phyloP scores from a whole-genome alignment of 805 yeast species.

The Schwanniomyces yamadae region DNA sequence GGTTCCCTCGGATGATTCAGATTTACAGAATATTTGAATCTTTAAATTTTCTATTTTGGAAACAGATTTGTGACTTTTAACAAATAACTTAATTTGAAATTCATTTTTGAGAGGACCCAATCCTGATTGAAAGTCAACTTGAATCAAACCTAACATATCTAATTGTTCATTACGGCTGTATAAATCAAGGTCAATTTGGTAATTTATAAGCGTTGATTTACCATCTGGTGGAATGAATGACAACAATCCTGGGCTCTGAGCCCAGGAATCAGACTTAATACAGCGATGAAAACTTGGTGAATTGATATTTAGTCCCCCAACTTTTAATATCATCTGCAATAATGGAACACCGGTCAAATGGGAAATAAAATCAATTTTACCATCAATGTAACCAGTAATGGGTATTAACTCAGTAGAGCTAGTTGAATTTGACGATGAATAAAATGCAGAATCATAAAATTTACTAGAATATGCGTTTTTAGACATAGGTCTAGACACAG shows the following conservation, averaged over 20 bases:
- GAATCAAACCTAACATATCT: constrained; percentile 50
- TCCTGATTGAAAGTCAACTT: constrained; percentile 52
- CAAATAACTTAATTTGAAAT: constrained; percentile 58
- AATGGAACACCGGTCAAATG: constrained; percentile 79
- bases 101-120: constrained; percentile 54
- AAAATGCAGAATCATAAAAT: constrained; percentile 30
- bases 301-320: constrained; percentile 46
- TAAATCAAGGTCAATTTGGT: constrained; percentile 53
- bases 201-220: constrained; percentile 57
- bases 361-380: constrained; percentile 61
- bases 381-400: constrained; percentile 55
- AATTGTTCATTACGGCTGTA: constrained; percentile 11
- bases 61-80: constrained; percentile 32
- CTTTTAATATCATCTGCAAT: constrained; percentile 54
- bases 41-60: constrained; percentile 31
- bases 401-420: constrained; percentile 32
- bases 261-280: constrained; percentile 57
- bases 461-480: constrained; percentile 18
- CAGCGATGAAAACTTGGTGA: constrained; percentile 71
- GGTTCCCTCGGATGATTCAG: constrained; percentile 11
- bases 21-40: constrained; percentile 24
- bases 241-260: constrained; percentile 43
- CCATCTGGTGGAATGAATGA: constrained; percentile 92
- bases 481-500: constrained; percentile 15
- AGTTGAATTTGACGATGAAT: constrained; percentile 17